Evolutionary conservation across 140 eudicot genomes (phyloP), one percentile per base, ranked within the genome.

Genomic region (Oenanthe javanica): DNA sequence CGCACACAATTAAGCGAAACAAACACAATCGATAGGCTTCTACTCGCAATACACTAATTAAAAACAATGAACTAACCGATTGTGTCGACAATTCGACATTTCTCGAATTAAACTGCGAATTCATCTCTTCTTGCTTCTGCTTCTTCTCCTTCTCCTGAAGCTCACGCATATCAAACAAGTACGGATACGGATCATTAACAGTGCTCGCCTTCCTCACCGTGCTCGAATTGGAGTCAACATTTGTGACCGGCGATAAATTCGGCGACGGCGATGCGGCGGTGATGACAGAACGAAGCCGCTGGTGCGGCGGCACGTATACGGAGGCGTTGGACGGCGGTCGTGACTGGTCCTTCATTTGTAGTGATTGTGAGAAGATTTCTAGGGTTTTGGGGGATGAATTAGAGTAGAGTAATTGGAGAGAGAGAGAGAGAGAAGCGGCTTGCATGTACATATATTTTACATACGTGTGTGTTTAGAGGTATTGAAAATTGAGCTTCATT

Each of bases 291-390:
- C 89, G 87, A 57, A 85, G 84, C 78, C 98, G 91, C 69, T 92
- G 91, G 87, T 94, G 97, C 7, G 98, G 98, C 18, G 97, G 98
- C 57, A 94, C 91, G 83, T 94, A 94, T 48, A 91, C 88, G 80
- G 90, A 83, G 83, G 90, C 92, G 85, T 80, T 81, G 45, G 94
- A 64, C 11, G 92, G 72, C 79, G 85, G 88, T 54, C 51, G 88
- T 80, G 92, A 87, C 83, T 84, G 83, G 85, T 94, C 94, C n/a
- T n/a, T n/a, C 97, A 92, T 94, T 78, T 83, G 64, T 78, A 85
- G 80, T 46, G 45, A 57, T 19, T 36, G 52, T 27, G 5, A 27
- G 76, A 48, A 72, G 80, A 87, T 86, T 83, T 86, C 81, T 63
- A 86, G 86, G 93, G 87, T 78, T 83, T 84, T 84, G 82, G 81